phyloP scores from a whole-genome alignment of 805 yeast genomes.

The Starmerella gropengiesseri region DNA sequence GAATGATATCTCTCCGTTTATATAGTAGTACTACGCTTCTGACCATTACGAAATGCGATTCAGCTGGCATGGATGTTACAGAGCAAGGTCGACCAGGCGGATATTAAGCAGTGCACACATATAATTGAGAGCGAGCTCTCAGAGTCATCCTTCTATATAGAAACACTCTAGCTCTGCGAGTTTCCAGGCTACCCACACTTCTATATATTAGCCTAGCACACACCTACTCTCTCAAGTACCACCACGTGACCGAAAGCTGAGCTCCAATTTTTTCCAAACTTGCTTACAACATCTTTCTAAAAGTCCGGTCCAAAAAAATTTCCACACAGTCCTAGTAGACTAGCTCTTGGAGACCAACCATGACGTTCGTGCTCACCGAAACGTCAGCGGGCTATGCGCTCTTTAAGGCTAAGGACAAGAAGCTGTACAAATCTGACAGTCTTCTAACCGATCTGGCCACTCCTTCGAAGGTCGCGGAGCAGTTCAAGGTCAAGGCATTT shows the following conservation, averaged over 20 bases:
- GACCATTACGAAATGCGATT: too few relatives aligned
- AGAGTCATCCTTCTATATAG: too few relatives aligned
- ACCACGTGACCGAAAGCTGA: not conserved
- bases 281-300: slow-evolving; percentile 8
- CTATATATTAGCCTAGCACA: too few relatives aligned
- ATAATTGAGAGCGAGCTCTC: too few relatives aligned
- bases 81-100: too few relatives aligned
- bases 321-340: slow-evolving; percentile 6
- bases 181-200: too few relatives aligned
- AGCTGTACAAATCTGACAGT: slow-evolving; percentile 74
- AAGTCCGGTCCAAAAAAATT: slow-evolving; percentile 13
- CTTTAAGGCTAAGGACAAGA: slow-evolving; percentile 94
- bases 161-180: too few relatives aligned
- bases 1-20: too few relatives aligned
- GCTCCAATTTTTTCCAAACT: slow-evolving; percentile 1
- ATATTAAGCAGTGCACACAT: too few relatives aligned
- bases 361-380: slow-evolving; percentile 64
- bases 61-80: too few relatives aligned
- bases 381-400: slow-evolving; percentile 99
- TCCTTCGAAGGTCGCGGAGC: slow-evolving; percentile 75
- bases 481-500: slow-evolving; percentile 88
- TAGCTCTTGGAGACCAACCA: slow-evolving; percentile 11
- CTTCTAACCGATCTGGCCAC: slow-evolving; percentile 67
- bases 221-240: too few relatives aligned
- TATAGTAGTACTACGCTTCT: too few relatives aligned